phyloP scores from a whole-genome alignment of 768 basidiomycete genomes.

The Naganishia antarctica region DNA sequence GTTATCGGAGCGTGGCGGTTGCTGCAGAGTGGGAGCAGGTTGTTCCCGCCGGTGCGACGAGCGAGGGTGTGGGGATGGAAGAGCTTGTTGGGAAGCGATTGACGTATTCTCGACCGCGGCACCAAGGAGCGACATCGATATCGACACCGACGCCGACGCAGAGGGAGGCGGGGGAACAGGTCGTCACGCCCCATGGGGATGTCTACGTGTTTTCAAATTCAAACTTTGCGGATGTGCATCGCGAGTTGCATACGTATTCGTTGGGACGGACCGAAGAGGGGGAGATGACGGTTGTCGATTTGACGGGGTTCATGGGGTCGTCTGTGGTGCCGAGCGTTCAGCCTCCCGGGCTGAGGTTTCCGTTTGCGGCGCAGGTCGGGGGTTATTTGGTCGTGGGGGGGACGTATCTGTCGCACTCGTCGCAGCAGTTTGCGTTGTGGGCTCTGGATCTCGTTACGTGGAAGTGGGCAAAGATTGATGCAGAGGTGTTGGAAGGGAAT shows the following conservation, averaged over 20 bases:
- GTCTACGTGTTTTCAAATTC: constrained; percentile 93
- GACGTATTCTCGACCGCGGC: constrained; percentile 49
- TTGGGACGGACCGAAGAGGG: background rate
- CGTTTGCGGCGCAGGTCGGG: constrained; percentile 86
- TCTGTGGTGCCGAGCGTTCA: constrained; percentile 53
- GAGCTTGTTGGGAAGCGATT: background rate
- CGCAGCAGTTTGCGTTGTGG: constrained; percentile 95
- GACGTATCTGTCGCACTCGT: constrained; percentile 87
- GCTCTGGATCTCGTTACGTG: constrained; percentile 67
- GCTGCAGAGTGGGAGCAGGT: constrained; percentile 64
- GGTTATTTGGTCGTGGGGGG: constrained; percentile 82
- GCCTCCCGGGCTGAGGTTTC: constrained; percentile 93
- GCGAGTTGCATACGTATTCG: constrained; percentile 66
- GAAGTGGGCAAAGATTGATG: constrained; percentile 40
- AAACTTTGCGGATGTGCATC: constrained; percentile 79
- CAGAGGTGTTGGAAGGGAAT: constrained; percentile 38
- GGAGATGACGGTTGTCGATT: background rate
- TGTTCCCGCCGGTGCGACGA: constrained; percentile 51
- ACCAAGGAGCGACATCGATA: too few relatives aligned
- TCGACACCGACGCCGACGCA: too few relatives aligned
- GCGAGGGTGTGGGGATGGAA: background rate
- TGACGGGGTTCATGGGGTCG: constrained; percentile 21
- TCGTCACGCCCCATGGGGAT: constrained; percentile 53
- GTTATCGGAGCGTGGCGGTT: constrained; percentile 88
- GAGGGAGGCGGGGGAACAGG: constrained; percentile 58